A percentile compares a stretch with the other conserved stretches of the same genome.
Conservation (phyloP, 148 eudicot species). For the Rhododendron ferrugineum region DNA sequence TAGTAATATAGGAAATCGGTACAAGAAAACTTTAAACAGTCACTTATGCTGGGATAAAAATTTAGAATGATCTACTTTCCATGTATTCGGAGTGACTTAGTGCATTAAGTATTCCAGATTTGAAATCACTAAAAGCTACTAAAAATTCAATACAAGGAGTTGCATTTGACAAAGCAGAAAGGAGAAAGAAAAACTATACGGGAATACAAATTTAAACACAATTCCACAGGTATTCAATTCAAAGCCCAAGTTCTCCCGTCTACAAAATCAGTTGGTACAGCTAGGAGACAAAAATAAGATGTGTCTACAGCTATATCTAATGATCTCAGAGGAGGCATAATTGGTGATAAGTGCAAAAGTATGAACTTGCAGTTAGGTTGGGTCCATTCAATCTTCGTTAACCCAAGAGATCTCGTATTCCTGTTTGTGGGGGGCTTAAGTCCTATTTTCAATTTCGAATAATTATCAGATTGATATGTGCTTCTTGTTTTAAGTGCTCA, state of each 20-base stretch:
- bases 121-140: not conserved
- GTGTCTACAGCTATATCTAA: not conserved
- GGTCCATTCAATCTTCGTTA: not conserved
- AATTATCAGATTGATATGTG: not conserved
- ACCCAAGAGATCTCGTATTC: not conserved
- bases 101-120: not conserved
- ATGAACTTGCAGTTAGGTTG: not conserved
- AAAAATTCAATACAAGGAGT: no score
- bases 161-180: no score
- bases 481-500: not conserved
- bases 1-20: not conserved
- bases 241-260: not conserved
- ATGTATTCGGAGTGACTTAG: not conserved
- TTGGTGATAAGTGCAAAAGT: not conserved
- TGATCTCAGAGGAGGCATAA: not conserved
- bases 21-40: not conserved
- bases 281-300: not conserved
- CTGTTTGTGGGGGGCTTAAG: not conserved
- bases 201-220: no score
- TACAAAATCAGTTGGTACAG: not conserved
- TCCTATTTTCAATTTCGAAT: not conserved
- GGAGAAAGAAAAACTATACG: no score
- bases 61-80: not conserved
- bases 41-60: not conserved
- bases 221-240: not conserved